Conservation (phyloP, 805 yeast genomes). For the Ogataea parapolymorpha region DNA sequence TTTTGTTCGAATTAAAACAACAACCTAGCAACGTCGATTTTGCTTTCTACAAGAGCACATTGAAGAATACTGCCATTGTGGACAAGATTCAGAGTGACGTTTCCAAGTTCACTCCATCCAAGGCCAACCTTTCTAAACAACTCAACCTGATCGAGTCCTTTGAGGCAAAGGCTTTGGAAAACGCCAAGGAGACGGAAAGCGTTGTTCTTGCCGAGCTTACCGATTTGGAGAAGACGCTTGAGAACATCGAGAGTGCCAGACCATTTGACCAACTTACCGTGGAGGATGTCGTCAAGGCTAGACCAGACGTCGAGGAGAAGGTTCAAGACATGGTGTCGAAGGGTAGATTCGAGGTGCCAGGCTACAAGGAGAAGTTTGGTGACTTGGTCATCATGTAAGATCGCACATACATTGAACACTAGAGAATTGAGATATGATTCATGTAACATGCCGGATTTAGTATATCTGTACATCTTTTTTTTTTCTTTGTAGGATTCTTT, state of each 20-base stretch:
- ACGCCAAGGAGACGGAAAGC: slow-evolving; percentile 89
- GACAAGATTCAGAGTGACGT: slow-evolving; percentile 78
- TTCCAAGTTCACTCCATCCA: slow-evolving; percentile 72
- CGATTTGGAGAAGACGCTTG: slow-evolving; percentile 82
- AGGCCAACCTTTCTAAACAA: slow-evolving; percentile 85
- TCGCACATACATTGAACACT: slow-evolving; percentile 9
- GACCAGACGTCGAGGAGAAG: slow-evolving; percentile 97
- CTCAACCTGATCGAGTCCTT: slow-evolving; percentile 88
- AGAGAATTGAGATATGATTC: slow-evolving; percentile 8
- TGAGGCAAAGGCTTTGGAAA: slow-evolving; percentile 92
- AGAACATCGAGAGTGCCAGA: slow-evolving; percentile 94
- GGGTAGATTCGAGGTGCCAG: slow-evolving; percentile 98
- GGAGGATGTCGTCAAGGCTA: slow-evolving; percentile 90
- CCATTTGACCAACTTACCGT: slow-evolving; percentile 97
- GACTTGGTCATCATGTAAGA: slow-evolving; percentile 85
- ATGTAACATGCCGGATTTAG: not conserved
- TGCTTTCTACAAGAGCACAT: slow-evolving; percentile 67
- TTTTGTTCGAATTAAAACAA: slow-evolving; percentile 61
- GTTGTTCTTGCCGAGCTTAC: slow-evolving; percentile 83
- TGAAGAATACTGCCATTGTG: slow-evolving; percentile 79
- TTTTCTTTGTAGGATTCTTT: not conserved
- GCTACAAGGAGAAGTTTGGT: slow-evolving; percentile 98
- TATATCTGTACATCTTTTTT: not conserved
- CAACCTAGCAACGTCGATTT: slow-evolving; percentile 83
- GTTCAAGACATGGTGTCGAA: slow-evolving; percentile 90